These are phyloP conservation scores for Ustulina deusta DNA, from an alignment of 2,329 filamentous ascomycete genomes.

Conservation along the genomic window DNA sequence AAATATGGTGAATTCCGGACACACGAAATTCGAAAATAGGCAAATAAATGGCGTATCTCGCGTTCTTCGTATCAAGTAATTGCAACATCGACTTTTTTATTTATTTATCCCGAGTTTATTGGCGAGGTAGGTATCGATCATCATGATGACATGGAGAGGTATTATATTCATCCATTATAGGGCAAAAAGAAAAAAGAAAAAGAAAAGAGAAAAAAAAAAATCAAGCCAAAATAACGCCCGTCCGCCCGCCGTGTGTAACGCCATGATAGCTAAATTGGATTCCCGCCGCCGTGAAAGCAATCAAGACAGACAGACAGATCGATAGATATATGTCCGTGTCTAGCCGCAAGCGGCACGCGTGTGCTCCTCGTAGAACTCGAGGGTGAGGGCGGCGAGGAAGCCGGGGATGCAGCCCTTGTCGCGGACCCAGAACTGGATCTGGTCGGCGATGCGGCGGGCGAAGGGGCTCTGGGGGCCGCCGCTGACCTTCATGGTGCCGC, in stretches of 20 bases:
- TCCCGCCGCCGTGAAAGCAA: neutral
- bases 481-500: slow-evolving; percentile 97
- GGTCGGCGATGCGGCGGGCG: slow-evolving; percentile 83
- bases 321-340: neutral
- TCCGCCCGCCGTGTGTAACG: neutral
- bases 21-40: no score
- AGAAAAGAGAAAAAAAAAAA: neutral
- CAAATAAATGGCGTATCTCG: no score
- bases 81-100: neutral
- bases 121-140: neutral
- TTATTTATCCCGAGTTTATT: neutral
- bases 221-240: no score
- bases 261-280: neutral
- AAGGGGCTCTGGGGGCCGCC: slow-evolving; percentile 90
- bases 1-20: no score
- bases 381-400: slow-evolving; percentile 88
- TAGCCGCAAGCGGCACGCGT: slow-evolving; percentile 42
- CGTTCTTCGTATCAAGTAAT: no score
- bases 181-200: neutral
- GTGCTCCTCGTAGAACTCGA: slow-evolving; percentile 90
- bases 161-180: neutral
- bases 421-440: slow-evolving; percentile 96
- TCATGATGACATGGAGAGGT: no score
- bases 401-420: slow-evolving; percentile 94
- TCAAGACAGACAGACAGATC: neutral